Evolutionary conservation across 768 basidiomycete species (phyloP).

Genomic region (Multifurca ochricompacta): DNA sequence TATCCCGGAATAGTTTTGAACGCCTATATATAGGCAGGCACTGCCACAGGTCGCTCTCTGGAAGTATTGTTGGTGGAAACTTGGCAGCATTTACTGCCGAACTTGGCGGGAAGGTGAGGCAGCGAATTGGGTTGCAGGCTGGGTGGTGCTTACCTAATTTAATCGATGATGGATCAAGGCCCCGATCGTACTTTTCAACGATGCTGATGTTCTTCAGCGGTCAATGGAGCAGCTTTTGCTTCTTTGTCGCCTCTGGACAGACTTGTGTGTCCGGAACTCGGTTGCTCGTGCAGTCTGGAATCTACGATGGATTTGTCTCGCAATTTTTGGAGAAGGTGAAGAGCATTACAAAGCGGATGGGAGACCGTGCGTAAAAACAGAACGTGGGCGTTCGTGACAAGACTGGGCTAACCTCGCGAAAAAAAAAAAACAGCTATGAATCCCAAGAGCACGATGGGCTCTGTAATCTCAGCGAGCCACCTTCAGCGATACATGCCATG

Average conservation of each 20-base stretch:
- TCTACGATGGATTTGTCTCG: conserved; percentile 63
- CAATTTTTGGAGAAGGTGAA: conserved; percentile 54
- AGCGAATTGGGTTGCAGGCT: not conserved
- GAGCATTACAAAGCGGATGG: conserved; percentile 63
- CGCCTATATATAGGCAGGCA: conserved; percentile 55
- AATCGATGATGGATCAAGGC: conserved; percentile 39
- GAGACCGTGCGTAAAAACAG: conserved; percentile 45
- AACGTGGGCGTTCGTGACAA: not conserved
- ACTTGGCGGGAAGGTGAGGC: conserved; percentile 68
- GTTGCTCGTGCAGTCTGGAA: conserved; percentile 59
- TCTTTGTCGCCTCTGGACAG: conserved; percentile 85
- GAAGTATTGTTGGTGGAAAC: conserved; percentile 66
- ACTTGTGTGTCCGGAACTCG: conserved; percentile 89
- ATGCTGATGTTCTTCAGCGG: conserved; percentile 68
- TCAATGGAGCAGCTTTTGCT: conserved; percentile 78
- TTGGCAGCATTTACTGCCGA: conserved; percentile 74
- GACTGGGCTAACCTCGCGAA: conserved; percentile 1
- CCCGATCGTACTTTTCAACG: conserved; percentile 71
- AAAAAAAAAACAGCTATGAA: conserved; percentile 54
- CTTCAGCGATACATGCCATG: conserved; percentile 58
- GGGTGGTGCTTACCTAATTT: not conserved
- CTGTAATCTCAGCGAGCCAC: conserved; percentile 61
- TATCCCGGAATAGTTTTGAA: not conserved
- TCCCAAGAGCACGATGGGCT: conserved; percentile 67
- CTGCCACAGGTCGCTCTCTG: conserved; percentile 69